A percentile compares a stretch with the other conserved stretches of the same genome.
phyloP scores from a whole-genome alignment of 2,329 filamentous ascomycete genomes.

The Cadophora gregata region DNA sequence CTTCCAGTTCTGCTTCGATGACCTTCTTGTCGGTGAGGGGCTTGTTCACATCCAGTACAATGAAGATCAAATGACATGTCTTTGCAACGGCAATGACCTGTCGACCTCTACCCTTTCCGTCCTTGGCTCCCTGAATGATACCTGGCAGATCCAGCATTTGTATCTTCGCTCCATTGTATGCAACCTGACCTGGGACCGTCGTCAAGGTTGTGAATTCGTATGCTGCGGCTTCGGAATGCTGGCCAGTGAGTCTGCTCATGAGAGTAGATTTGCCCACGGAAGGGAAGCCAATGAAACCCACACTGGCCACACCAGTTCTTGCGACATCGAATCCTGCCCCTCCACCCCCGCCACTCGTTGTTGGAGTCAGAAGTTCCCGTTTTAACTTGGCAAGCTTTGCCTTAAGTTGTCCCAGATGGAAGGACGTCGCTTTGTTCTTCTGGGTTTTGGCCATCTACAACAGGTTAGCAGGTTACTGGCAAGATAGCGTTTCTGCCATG shows the following conservation, averaged over 20 bases:
- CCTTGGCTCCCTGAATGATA: constrained; percentile 98
- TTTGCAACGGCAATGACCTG: constrained; percentile 99
- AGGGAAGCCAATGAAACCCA: constrained; percentile 97
- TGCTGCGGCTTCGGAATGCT: constrained; percentile 95
- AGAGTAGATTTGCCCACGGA: constrained; percentile 98
- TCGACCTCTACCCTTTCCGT: constrained; percentile 94
- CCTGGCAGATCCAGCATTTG: constrained; percentile 98
- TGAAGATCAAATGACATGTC: constrained; percentile 98
- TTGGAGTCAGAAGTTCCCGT: constrained; percentile 89
- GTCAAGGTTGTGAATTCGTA: constrained; percentile 99
- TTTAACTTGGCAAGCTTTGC: constrained; percentile 98
- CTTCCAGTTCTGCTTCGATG: constrained; percentile 94
- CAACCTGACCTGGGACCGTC: constrained; percentile 93
- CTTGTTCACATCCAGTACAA: constrained; percentile 98
- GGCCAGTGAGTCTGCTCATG: constrained; percentile 92
- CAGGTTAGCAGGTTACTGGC: constrained; percentile 24
- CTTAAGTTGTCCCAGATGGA: constrained; percentile 94
- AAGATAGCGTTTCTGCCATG: background rate
- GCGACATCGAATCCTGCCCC: constrained; percentile 96
- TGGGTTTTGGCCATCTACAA: constrained; percentile 90
- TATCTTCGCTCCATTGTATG: constrained; percentile 95
- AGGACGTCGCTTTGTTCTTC: constrained; percentile 96
- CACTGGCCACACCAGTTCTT: constrained; percentile 93
- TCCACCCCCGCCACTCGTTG: constrained; percentile 81
- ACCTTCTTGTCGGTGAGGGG: constrained; percentile 95